Evolutionary conservation across 257 asterid species (phyloP).

Genomic region (Jasminum sambac): DNA sequence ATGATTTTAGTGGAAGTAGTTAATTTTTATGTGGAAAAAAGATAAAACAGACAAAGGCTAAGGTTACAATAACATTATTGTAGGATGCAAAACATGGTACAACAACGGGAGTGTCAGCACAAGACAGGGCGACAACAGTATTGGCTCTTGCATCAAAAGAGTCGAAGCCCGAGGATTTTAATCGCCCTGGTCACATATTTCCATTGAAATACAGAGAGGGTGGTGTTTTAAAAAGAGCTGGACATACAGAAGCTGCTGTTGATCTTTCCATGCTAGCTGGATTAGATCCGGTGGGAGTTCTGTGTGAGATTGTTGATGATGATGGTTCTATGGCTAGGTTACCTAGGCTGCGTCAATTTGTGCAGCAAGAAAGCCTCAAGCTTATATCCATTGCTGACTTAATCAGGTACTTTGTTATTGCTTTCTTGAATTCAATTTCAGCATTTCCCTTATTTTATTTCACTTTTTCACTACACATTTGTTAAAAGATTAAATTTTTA

Average conservation of each 20-base stretch:
- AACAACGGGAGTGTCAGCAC: constrained; percentile 95
- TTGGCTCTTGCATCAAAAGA: constrained; percentile 79
- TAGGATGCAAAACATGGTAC: constrained; percentile 97
- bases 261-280: constrained; percentile 91
- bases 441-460: too few relatives aligned
- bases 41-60: too few relatives aligned
- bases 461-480: too few relatives aligned
- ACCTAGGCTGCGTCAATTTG: constrained; percentile 77
- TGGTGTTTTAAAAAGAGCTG: constrained; percentile 97
- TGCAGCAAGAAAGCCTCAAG: constrained; percentile 64
- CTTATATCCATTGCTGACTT: constrained; percentile 85
- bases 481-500: too few relatives aligned
- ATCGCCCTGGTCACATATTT: constrained; percentile 98
- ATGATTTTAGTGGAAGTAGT: too few relatives aligned
- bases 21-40: too few relatives aligned
- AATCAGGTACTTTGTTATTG: constrained; percentile 54
- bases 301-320: constrained; percentile 93
- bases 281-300: constrained; percentile 76
- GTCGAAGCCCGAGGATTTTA: constrained; percentile 87
- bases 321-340: constrained; percentile 99
- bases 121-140: constrained; percentile 87
- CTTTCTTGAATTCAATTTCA: constrained; percentile 5
- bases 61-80: constrained; percentile 13
- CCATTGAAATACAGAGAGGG: constrained; percentile 91
- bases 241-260: constrained; percentile 98